These are phyloP conservation scores for Ogataea paraovalis DNA, from an alignment of 805 yeast genomes.

Conservation along the genomic window DNA sequence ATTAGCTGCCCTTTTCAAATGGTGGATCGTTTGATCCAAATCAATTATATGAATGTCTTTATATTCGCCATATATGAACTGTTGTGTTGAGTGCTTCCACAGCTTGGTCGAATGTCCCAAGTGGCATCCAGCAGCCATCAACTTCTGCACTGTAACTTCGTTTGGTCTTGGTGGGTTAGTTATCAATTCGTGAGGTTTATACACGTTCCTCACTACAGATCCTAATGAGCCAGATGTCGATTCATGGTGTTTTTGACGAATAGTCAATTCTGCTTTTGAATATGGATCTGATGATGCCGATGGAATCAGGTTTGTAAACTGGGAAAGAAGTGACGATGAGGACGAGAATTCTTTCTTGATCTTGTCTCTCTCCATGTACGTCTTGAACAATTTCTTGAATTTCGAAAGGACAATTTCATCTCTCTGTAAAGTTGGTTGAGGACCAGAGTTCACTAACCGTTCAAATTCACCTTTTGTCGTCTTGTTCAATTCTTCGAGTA, in stretches of 20 bases:
- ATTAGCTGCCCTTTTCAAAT: constrained; percentile 75
- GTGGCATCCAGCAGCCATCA: constrained; percentile 92
- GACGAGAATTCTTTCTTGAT: constrained; percentile 18
- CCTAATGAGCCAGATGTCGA: constrained; percentile 56
- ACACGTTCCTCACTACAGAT: constrained; percentile 57
- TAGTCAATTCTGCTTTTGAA: constrained; percentile 69
- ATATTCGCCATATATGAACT: constrained; percentile 82
- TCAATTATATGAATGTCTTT: constrained; percentile 91
- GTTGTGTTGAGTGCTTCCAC: constrained; percentile 79
- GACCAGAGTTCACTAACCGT: constrained; percentile 19
- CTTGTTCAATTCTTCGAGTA: constrained; percentile 13
- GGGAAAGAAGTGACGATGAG: constrained; percentile 25
- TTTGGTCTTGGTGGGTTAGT: constrained; percentile 52
- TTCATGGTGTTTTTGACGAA: constrained; percentile 67
- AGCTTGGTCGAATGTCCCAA: constrained; percentile 83
- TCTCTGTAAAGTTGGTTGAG: constrained; percentile 28
- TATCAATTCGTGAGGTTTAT: constrained; percentile 65
- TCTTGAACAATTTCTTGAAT: constrained; percentile 25
- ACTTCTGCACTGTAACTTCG: constrained; percentile 60
- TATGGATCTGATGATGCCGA: constrained; percentile 63
- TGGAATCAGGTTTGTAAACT: constrained; percentile 61
- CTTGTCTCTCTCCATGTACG: constrained; percentile 24
- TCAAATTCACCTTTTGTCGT: constrained; percentile 26
- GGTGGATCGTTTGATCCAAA: constrained; percentile 73
- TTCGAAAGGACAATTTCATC: constrained; percentile 25